Percentiles rank a stretch among this genome's conserved stretches.
These are phyloP conservation scores for Ceratocystis colombiana DNA, from an alignment of 2,329 filamentous ascomycete species.

Conservation along the genomic window DNA sequence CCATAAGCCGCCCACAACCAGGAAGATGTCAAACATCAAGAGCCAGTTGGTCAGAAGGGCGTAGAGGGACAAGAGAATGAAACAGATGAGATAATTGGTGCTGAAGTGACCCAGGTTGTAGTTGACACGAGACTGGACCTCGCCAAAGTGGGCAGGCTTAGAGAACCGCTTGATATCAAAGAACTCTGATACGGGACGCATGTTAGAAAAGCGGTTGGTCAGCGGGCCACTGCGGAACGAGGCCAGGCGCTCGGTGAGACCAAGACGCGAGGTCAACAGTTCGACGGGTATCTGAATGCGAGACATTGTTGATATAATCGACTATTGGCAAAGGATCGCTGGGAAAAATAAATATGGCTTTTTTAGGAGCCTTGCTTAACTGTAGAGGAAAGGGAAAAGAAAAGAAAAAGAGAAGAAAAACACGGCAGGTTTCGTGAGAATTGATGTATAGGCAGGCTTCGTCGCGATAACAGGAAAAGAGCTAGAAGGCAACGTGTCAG, in stretches of 20 bases:
- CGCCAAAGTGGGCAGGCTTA: slow-evolving; percentile 83
- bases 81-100: slow-evolving; percentile 93
- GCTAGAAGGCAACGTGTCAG: slow-evolving; percentile 19
- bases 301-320: slow-evolving; percentile 47
- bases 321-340: background rate
- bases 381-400: too few species aligned
- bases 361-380: too few species aligned
- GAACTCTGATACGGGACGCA: slow-evolving; percentile 86
- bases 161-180: slow-evolving; percentile 90
- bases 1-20: slow-evolving; percentile 79
- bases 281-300: slow-evolving; percentile 90
- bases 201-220: slow-evolving; percentile 76
- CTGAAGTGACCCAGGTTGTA: slow-evolving; percentile 97
- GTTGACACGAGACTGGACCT: slow-evolving; percentile 85
- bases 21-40: slow-evolving; percentile 83
- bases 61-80: slow-evolving; percentile 93
- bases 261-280: slow-evolving; percentile 80
- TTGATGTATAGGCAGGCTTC: background rate
- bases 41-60: slow-evolving; percentile 77
- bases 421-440: background rate
- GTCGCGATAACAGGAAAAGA: slow-evolving; percentile 17
- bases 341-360: too few species aligned
- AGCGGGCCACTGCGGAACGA: slow-evolving; percentile 63
- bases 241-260: slow-evolving; percentile 74
- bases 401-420: background rate